These are phyloP conservation scores for Euphorbia schlechtendalii DNA, from an alignment of 441 rosid genomes.

Conservation along the genomic window DNA sequence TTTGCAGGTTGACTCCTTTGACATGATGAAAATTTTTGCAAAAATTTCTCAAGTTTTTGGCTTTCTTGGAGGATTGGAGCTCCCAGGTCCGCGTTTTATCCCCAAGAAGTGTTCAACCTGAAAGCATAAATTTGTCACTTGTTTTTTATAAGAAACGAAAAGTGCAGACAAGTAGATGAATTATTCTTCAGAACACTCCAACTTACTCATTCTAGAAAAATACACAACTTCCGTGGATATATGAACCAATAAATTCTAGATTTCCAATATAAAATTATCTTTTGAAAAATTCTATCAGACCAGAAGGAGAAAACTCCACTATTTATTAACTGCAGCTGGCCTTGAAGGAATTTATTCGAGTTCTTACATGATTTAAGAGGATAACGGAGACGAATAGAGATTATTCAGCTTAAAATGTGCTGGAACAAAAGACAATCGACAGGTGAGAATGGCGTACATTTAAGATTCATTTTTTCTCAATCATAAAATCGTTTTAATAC, in stretches of 20 bases:
- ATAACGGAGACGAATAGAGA: not conserved
- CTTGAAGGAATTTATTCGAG: too few relatives aligned
- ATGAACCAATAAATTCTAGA: not conserved
- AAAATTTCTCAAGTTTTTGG: constrained; percentile 39
- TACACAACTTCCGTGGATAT: not conserved
- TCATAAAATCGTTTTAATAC: too few relatives aligned
- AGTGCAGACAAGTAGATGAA: too few relatives aligned
- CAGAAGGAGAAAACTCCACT: not conserved
- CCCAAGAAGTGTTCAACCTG: constrained; percentile 98
- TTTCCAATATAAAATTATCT: not conserved
- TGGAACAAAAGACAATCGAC: too few relatives aligned
- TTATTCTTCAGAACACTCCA: too few relatives aligned
- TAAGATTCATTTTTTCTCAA: too few relatives aligned
- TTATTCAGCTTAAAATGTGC: not conserved
- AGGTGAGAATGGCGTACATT: too few relatives aligned
- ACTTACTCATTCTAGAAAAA: too few relatives aligned
- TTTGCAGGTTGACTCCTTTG: not conserved
- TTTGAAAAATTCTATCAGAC: not conserved
- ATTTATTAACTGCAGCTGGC: too few relatives aligned
- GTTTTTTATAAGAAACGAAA: not conserved
- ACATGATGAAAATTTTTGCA: not conserved
- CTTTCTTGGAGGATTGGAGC: constrained; percentile 43
- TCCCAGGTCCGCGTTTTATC: constrained; percentile 72
- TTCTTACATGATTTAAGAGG: too few relatives aligned
- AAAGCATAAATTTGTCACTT: not conserved